phyloP scores from a whole-genome alignment of 306 rosid genomes.

The Datisca glomerata region DNA sequence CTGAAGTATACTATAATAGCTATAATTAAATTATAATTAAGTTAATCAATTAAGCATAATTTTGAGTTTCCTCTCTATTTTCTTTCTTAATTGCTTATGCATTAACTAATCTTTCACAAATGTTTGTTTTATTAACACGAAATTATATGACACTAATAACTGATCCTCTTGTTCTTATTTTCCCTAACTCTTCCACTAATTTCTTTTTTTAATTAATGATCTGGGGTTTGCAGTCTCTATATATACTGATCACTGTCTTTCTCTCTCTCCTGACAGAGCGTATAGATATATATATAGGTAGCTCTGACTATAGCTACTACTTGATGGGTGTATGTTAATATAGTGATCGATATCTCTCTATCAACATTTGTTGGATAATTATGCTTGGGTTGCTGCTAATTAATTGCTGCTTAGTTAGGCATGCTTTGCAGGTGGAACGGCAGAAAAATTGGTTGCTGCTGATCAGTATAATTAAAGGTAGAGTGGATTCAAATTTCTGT shows the following conservation, averaged over 20 bases:
- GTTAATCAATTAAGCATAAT: background rate
- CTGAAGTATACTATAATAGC: background rate
- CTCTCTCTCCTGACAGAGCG: background rate
- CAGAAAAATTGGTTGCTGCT: background rate
- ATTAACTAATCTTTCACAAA: background rate
- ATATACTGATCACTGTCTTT: background rate
- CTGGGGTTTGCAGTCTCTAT: background rate
- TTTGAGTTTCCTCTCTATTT: background rate
- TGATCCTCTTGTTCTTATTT: background rate
- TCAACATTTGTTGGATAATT: background rate
- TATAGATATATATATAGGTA: background rate
- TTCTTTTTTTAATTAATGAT: background rate
- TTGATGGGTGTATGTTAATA: too few relatives aligned
- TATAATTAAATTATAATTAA: background rate
- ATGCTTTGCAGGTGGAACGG: slow-evolving; percentile 3
- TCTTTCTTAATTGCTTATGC: background rate
- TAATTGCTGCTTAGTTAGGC: background rate
- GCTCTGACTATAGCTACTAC: background rate
- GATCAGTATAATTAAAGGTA: background rate
- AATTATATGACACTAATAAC: background rate
- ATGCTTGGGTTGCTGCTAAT: background rate
- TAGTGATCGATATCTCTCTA: too few relatives aligned
- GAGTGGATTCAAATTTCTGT: background rate
- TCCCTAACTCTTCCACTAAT: background rate
- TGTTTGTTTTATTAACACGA: too few relatives aligned